Base-by-base conservation (phyloP, 257 asterid species). In the Prunella vulgaris region DNA sequence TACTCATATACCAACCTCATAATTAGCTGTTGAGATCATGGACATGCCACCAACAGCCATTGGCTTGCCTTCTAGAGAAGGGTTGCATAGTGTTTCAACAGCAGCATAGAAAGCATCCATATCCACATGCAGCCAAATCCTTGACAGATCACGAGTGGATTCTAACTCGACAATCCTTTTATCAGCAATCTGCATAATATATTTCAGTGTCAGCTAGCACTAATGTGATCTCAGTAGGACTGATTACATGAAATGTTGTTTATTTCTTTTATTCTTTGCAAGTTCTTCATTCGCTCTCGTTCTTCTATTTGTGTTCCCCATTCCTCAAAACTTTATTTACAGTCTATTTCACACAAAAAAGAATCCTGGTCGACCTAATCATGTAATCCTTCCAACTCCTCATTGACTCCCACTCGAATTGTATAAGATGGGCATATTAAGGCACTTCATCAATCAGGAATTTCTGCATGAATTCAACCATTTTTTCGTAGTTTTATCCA, bases 91-190 rank as follows among this genome's bases (percentile, higher is more conserved):
- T 59, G 96, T 89, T 68, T 94, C 99, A 74, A 84, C 96, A 60
- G 99, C 96, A 13, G 97, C 99, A 70, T 84, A 94, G 54, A 94
- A 94, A 66, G 99, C 99, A 89, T 94, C 97, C 99, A 94, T 94
- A 81, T 90, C 99, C 69, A 94, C 96, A 58, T 94, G 99, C 32
- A 94, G 79, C 99, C 97, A 94, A 76, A 81, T 82, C 83, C 87
- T 90, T 44, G 96, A 87, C 70, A 90, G 76, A 80, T 90, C 96
- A 28, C 96, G 96, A 7, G 85, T 81, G 62, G 81, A 86, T 80
- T 94, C 99, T 64, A 94, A 83, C 68, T 89, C 97, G 21, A 83
- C 64, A 38, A 94, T 77, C 86, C 72, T 84, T 53, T 80, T 81
- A 73, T 94, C 95, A 60, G 96, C 91, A 71, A 89, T 68, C 97